Percentiles rank a stretch among this genome's conserved stretches.
These are phyloP conservation scores for Coemansia sp. DNA, from an alignment of 192 early-diverging fungal genomes.

Conservation along the genomic window DNA sequence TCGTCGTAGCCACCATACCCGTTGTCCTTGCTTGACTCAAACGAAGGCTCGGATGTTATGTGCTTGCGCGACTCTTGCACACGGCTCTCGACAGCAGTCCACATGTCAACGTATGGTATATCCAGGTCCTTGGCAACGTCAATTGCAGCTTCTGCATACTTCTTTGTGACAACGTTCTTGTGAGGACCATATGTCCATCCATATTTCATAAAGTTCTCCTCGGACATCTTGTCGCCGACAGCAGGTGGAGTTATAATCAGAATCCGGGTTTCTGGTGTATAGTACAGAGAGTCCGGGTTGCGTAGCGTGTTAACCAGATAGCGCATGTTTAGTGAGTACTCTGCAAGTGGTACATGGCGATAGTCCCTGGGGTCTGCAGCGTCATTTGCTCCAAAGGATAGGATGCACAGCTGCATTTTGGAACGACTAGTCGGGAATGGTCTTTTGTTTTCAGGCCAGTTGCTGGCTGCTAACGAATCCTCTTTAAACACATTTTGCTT, in stretches of 20 bases:
- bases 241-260: conserved; percentile 74
- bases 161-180: conserved; percentile 41
- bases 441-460: background rate
- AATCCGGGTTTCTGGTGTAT: conserved; percentile 63
- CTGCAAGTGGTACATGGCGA: conserved; percentile 64
- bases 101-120: conserved; percentile 34
- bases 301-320: conserved; percentile 61
- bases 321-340: conserved; percentile 63
- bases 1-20: conserved; percentile 38
- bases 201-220: background rate
- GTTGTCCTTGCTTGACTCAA: background rate
- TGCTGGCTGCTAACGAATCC: background rate
- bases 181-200: conserved; percentile 12
- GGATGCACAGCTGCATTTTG: conserved; percentile 26
- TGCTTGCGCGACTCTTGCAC: background rate
- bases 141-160: conserved; percentile 56
- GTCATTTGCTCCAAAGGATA: conserved; percentile 88
- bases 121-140: conserved; percentile 47
- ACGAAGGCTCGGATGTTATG: background rate
- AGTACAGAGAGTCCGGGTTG: conserved; percentile 52
- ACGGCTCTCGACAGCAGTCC: conserved; percentile 33
- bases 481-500: background rate
- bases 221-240: conserved; percentile 56
- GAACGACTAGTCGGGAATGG: background rate
- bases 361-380: conserved; percentile 50